A percentile compares a stretch with the other conserved stretches of the same genome.
These are phyloP conservation scores for Aspergillus egyptiacus DNA, from an alignment of 495 filamentous ascomycete species.

Conservation along the genomic window DNA sequence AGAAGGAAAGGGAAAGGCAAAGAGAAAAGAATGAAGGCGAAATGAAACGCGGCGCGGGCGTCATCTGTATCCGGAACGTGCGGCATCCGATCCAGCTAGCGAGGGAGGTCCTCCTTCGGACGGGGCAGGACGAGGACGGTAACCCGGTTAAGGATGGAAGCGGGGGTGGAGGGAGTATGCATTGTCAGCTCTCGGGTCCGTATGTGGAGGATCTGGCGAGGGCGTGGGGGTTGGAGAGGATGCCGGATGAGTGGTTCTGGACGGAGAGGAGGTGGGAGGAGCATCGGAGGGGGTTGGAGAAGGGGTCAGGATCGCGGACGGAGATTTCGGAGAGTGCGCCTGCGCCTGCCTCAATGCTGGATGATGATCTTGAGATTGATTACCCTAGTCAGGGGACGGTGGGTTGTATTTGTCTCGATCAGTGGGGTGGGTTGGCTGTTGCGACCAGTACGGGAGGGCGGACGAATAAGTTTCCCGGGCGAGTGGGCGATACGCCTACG, in stretches of 20 bases:
- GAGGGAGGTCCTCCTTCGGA: constrained; percentile 61
- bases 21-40: constrained; percentile 36
- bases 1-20: no score
- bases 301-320: neutral
- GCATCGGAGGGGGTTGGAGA: constrained; percentile 59
- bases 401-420: constrained; percentile 74
- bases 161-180: constrained; percentile 45
- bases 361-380: constrained; percentile 1
- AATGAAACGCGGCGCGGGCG: constrained; percentile 70
- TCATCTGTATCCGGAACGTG: constrained; percentile 64
- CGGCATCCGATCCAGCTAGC: constrained; percentile 78
- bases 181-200: constrained; percentile 60
- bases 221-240: constrained; percentile 63
- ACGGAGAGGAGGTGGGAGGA: constrained; percentile 78
- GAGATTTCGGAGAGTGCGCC: no score
- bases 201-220: constrained; percentile 62
- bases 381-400: constrained; percentile 67
- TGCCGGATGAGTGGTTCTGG: constrained; percentile 68
- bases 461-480: constrained; percentile 81
- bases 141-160: constrained; percentile 23
- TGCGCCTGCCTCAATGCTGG: neutral
- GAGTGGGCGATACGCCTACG: constrained; percentile 84
- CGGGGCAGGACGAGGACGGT: constrained; percentile 27
- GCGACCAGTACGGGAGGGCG: constrained; percentile 85
- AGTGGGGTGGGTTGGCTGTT: constrained; percentile 62